Conservation (phyloP, 768 basidiomycete species). For the Cubamyces lactineus region DNA sequence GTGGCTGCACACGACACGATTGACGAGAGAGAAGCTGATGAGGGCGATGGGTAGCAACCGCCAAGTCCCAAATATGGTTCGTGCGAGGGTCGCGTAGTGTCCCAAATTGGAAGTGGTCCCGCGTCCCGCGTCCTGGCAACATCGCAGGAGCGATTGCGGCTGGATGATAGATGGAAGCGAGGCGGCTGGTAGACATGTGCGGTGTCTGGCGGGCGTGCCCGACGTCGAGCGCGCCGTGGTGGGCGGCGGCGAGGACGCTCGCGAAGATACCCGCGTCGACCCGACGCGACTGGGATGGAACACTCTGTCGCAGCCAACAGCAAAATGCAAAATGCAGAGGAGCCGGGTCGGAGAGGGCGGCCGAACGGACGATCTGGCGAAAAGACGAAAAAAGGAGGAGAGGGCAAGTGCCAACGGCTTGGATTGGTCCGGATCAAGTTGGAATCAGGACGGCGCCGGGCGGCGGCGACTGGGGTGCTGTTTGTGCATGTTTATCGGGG, state of each 20-base stretch:
- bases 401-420: not conserved
- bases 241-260: not conserved
- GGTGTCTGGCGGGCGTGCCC: not conserved
- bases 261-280: slow-evolving; percentile 11
- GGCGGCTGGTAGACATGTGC: slow-evolving; percentile 21
- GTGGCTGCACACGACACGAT: slow-evolving; percentile 22
- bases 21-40: slow-evolving; percentile 26
- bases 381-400: not conserved
- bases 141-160: slow-evolving; percentile 10
- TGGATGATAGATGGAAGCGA: slow-evolving; percentile 11
- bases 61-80: slow-evolving; percentile 9
- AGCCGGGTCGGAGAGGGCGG: slow-evolving; percentile 21
- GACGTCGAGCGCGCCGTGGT: not conserved
- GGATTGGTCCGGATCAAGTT: slow-evolving; percentile 23
- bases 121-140: slow-evolving; percentile 3
- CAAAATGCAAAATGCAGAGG: not conserved
- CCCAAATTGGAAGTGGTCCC: slow-evolving; percentile 3
- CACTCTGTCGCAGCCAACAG: not conserved
- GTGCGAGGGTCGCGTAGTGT: slow-evolving; percentile 8
- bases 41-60: slow-evolving; percentile 23
- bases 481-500: slow-evolving; percentile 17
- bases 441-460: slow-evolving; percentile 19
- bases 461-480: slow-evolving; percentile 13
- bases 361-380: slow-evolving; percentile 13
- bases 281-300: slow-evolving; percentile 2